Percentiles rank a stretch among this genome's conserved stretches.
These are phyloP conservation scores for Barnettozyma pratensis DNA, from an alignment of 805 yeast genomes.

Conservation along the genomic window DNA sequence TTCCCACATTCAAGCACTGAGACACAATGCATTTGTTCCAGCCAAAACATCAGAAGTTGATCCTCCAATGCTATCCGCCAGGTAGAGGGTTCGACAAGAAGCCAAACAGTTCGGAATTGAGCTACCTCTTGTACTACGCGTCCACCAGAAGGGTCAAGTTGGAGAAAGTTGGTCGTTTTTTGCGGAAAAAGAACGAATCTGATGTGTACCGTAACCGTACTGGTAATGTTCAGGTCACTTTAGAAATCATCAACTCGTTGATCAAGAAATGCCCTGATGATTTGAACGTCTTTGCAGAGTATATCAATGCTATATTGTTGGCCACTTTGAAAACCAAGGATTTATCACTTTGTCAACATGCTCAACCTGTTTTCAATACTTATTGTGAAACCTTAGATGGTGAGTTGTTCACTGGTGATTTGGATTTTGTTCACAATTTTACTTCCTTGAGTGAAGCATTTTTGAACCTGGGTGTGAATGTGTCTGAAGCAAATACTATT, in stretches of 20 bases:
- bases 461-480: conserved; percentile 11
- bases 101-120: conserved; percentile 88
- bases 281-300: conserved; percentile 72
- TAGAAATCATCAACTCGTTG: conserved; percentile 62
- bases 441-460: conserved; percentile 30
- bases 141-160: conserved; percentile 84
- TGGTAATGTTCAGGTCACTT: conserved; percentile 82
- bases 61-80: conserved; percentile 89
- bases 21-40: conserved; percentile 34
- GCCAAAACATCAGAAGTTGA: conserved; percentile 86
- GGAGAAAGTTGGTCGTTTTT: conserved; percentile 74
- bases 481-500: conserved; percentile 27
- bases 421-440: conserved; percentile 47
- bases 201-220: conserved; percentile 60
- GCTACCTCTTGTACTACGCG: conserved; percentile 84
- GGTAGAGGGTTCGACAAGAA: conserved; percentile 83
- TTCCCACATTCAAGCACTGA: neutral
- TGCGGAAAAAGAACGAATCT: conserved; percentile 52
- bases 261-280: conserved; percentile 77
- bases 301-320: conserved; percentile 56
- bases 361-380: conserved; percentile 41
- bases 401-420: conserved; percentile 61
- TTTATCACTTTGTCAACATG: conserved; percentile 50
- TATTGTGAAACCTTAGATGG: conserved; percentile 52
- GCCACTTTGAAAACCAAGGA: conserved; percentile 53